Conservation (phyloP, 805 yeast species). For the Starmerella bombi region DNA sequence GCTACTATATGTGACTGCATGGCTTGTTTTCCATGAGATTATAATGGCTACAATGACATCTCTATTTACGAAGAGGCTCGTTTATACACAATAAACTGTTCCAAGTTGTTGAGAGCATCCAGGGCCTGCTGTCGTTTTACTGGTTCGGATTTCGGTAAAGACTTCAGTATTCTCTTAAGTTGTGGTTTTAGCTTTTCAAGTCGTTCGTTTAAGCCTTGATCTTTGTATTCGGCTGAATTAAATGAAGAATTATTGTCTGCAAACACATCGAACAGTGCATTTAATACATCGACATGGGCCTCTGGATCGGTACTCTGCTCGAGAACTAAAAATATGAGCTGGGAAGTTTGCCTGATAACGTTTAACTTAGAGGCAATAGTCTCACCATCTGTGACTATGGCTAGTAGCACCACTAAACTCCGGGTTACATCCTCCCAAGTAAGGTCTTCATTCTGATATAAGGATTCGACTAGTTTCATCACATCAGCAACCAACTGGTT, state of each 20-base stretch:
- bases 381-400: neutral
- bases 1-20: conserved; percentile 60
- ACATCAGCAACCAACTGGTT: neutral
- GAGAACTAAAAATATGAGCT: conserved; percentile 12
- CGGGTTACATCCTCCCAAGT: conserved; percentile 9
- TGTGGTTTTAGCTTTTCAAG: conserved; percentile 35
- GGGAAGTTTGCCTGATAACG: conserved; percentile 2
- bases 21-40: conserved; percentile 36
- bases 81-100: conserved; percentile 70
- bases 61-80: neutral
- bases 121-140: conserved; percentile 50
- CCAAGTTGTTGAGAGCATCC: conserved; percentile 53
- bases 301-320: conserved; percentile 24
- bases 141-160: conserved; percentile 51
- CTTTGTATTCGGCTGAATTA: conserved; percentile 44
- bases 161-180: conserved; percentile 43
- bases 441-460: conserved; percentile 1
- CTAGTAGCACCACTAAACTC: conserved; percentile 7
- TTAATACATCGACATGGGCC: conserved; percentile 46
- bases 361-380: conserved; percentile 1
- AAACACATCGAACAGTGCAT: conserved; percentile 62
- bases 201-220: conserved; percentile 33
- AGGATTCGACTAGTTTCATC: conserved; percentile 1
- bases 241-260: conserved; percentile 60
- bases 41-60: conserved; percentile 12